Conservation (phyloP, 2,329 filamentous ascomycete species). For the Cladophialophora carrionii region DNA sequence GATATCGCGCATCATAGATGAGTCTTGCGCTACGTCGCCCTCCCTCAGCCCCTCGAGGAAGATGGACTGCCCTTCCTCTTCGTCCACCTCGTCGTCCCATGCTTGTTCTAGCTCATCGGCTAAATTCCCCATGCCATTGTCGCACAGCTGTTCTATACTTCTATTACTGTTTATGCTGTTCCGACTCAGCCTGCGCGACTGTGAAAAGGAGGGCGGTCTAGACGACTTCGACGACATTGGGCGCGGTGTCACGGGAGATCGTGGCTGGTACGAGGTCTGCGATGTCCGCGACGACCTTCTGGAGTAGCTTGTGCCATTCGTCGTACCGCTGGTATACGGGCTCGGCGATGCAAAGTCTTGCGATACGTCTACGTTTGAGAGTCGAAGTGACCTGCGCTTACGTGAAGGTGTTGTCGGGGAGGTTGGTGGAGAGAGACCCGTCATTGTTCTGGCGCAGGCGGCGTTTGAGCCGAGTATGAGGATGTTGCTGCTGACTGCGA, state of each 20-base stretch:
- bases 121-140: conserved; percentile 62
- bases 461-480: not conserved
- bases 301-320: conserved; percentile 35
- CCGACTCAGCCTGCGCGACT: conserved; percentile 28
- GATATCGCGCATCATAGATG: conserved; percentile 17
- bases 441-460: conserved; percentile 29
- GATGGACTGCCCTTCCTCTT: conserved; percentile 51
- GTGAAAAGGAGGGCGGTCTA: conserved; percentile 34
- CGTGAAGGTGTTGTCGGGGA: conserved; percentile 35
- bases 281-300: conserved; percentile 38
- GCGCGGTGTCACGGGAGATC: conserved; percentile 47
- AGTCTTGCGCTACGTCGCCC: conserved; percentile 39
- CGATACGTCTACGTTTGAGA: conserved; percentile 28
- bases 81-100: conserved; percentile 57
- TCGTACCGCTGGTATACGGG: conserved; percentile 34
- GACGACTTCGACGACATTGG: conserved; percentile 45
- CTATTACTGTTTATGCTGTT: conserved; percentile 44
- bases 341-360: conserved; percentile 29
- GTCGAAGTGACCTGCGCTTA: conserved; percentile 34
- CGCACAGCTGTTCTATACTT: conserved; percentile 37
- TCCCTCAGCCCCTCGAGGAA: conserved; percentile 43
- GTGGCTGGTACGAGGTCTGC: conserved; percentile 35
- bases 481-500: conserved; percentile 5
- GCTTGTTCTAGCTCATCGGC: conserved; percentile 66
- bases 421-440: conserved; percentile 30